Evolutionary conservation across 2,329 filamentous ascomycete species (phyloP).

Genomic region (Fusarium drepaniforme): DNA sequence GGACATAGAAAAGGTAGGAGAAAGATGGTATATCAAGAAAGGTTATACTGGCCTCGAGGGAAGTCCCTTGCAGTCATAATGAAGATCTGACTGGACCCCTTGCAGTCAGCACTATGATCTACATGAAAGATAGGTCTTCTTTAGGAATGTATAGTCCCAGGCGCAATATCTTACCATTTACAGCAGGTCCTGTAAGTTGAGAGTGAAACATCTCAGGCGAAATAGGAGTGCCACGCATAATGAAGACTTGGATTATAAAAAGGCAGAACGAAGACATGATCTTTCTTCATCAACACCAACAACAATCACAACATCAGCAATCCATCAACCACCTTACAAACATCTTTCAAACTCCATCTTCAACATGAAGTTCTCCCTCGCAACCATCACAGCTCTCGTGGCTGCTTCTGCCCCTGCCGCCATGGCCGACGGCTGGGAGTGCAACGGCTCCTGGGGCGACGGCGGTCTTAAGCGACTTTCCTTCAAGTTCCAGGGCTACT

Average conservation of each 20-base stretch:
- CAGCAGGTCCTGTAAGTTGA: neutral
- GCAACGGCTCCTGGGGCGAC: neutral
- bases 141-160: neutral
- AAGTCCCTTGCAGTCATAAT: neutral
- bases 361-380: slow-evolving; percentile 1
- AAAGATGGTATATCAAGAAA: neutral
- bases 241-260: neutral
- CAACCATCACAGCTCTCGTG: neutral
- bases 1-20: neutral
- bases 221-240: too few species aligned
- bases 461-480: neutral
- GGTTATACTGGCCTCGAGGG: fast-evolving
- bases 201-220: neutral
- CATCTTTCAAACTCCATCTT: neutral
- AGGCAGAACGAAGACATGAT: neutral
- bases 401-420: neutral
- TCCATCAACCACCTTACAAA: neutral
- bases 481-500: neutral
- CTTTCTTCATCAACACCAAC: neutral
- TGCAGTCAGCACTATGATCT: neutral
- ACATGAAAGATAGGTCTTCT: neutral
- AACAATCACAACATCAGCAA: neutral
- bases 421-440: neutral
- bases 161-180: neutral
- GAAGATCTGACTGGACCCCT: neutral